These are phyloP conservation scores for Aphanomyces invadans DNA, from an alignment of 352 stramenopile genomes.

Conservation along the genomic window DNA sequence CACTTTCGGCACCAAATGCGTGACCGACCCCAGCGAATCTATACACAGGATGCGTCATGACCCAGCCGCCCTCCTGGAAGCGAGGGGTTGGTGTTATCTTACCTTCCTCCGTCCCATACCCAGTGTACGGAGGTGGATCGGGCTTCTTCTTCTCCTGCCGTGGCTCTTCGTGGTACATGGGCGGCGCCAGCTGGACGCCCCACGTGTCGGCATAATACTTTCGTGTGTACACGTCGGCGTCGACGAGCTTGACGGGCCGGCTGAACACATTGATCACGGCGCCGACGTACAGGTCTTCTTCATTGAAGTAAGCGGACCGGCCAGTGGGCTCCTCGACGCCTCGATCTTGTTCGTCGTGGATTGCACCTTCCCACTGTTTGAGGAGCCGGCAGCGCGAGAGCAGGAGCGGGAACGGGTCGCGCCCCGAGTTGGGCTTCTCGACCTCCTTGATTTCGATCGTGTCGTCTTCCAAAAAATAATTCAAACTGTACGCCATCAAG, in stretches of 20 bases:
- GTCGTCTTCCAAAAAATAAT: slow-evolving; percentile 85
- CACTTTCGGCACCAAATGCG: slow-evolving; percentile 54
- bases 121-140: slow-evolving; percentile 57
- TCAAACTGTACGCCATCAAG: slow-evolving; percentile 66
- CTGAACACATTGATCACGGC: slow-evolving; percentile 63
- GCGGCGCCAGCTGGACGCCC: slow-evolving; percentile 41
- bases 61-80: too few relatives aligned
- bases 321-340: slow-evolving; percentile 62
- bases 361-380: slow-evolving; percentile 56
- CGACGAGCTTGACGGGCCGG: slow-evolving; percentile 58
- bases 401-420: slow-evolving; percentile 70
- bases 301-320: slow-evolving; percentile 60
- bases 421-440: slow-evolving; percentile 64
- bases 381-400: slow-evolving; percentile 53
- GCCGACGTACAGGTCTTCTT: slow-evolving; percentile 56
- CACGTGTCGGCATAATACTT: slow-evolving; percentile 68
- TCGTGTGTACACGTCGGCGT: slow-evolving; percentile 69
- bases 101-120: slow-evolving; percentile 59
- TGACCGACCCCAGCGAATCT: slow-evolving; percentile 61
- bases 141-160: slow-evolving; percentile 32
- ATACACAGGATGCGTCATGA: too few relatives aligned
- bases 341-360: slow-evolving; percentile 64
- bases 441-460: slow-evolving; percentile 86
- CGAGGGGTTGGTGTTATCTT: too few relatives aligned
- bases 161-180: slow-evolving; percentile 30